phyloP scores from a whole-genome alignment of 1,284 basidiomycete genomes.

The Ustilago tritici region DNA sequence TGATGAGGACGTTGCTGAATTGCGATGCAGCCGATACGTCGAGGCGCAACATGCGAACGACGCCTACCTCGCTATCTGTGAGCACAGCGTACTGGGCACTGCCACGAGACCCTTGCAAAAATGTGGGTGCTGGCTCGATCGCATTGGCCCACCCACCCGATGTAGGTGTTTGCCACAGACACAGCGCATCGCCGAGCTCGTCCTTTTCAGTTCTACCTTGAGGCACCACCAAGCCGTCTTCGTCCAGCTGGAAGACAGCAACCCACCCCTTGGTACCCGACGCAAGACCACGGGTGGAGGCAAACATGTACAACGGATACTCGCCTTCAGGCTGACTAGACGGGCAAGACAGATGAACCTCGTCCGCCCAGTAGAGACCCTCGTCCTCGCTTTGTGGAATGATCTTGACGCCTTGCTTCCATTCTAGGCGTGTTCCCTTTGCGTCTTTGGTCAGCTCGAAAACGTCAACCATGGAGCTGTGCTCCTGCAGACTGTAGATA shows the following conservation, averaged over 20 bases:
- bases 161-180: conserved; percentile 68
- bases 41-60: conserved; percentile 66
- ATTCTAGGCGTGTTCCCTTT: conserved; percentile 43
- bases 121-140: conserved; percentile 68
- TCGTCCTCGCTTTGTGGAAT: conserved; percentile 57
- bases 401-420: conserved; percentile 65
- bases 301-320: conserved; percentile 65
- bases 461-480: conserved; percentile 64
- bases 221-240: conserved; percentile 55
- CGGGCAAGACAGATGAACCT: conserved; percentile 69
- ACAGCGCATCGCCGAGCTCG: conserved; percentile 33
- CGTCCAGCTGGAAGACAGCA: conserved; percentile 66
- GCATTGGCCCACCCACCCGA: conserved; percentile 72
- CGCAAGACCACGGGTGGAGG: conserved; percentile 69
- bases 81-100: conserved; percentile 64
- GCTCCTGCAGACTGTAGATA: conserved; percentile 70
- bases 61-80: conserved; percentile 70
- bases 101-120: conserved; percentile 30
- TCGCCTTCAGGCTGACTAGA: conserved; percentile 7
- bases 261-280: conserved; percentile 68
- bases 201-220: conserved; percentile 9
- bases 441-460: conserved; percentile 53
- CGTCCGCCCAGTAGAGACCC: conserved; percentile 69
- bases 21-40: conserved; percentile 25
- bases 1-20: conserved; percentile 25